These are phyloP conservation scores for Casuarina equisetifolia DNA, from an alignment of 306 rosid species.

Conservation along the genomic window DNA sequence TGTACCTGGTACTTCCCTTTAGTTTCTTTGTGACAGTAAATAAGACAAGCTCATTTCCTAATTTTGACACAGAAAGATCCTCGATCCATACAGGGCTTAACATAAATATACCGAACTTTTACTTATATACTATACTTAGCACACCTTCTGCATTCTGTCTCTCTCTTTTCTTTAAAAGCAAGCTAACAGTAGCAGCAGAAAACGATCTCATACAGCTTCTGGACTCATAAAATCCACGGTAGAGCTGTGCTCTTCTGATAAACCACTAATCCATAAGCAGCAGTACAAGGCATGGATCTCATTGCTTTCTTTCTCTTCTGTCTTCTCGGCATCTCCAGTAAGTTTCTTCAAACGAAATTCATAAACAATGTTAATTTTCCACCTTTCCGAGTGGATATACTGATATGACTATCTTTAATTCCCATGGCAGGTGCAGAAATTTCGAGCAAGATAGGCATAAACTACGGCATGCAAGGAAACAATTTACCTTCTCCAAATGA, in stretches of 20 bases:
- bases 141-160: conserved; percentile 5
- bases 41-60: background rate
- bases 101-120: background rate
- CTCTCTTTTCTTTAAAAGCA: conserved; percentile 9
- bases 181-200: background rate
- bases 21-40: conserved; percentile 1
- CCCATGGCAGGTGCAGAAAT: conserved; percentile 47
- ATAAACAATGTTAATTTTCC: background rate
- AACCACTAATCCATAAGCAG: background rate
- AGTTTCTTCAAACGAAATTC: conserved; percentile 11
- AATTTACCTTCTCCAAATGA: conserved; percentile 60
- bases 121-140: conserved; percentile 26
- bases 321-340: conserved; percentile 47
- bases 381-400: background rate
- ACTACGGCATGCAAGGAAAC: conserved; percentile 75
- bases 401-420: background rate
- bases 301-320: conserved; percentile 36
- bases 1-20: conserved; percentile 3
- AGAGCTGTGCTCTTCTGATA: too few relatives aligned
- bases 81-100: conserved; percentile 2
- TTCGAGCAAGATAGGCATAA: conserved; percentile 60
- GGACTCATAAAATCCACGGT: too few relatives aligned
- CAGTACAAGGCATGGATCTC: conserved; percentile 32
- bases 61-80: conserved; percentile 35
- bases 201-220: background rate